Evolutionary conservation across 306 rosid genomes (phyloP), one percentile per base, ranked within the genome.

Genomic region (Sophora flavescens): DNA sequence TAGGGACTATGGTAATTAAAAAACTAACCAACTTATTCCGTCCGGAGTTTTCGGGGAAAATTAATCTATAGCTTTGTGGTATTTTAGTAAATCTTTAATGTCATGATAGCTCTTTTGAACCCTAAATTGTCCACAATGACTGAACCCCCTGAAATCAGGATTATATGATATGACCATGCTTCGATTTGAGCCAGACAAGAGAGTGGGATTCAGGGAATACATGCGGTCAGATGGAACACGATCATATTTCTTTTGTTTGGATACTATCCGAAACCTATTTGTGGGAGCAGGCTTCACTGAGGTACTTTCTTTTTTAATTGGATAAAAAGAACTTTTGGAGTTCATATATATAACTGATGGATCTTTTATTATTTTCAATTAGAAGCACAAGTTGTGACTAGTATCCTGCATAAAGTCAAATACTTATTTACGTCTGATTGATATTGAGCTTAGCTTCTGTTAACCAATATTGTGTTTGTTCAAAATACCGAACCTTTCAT

Each of bases 151-250:
- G 70, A 82, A 75, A 64, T 56, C 89, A 95, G 98, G 97, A 81
- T 96, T 95, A 66, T 95, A 92, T 76, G 98, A 95, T 85, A 95
- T 92, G 98, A 87, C 93, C 12, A 95, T 95, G 98, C 96, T 90
- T 86, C 92, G 97, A 59, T 93, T 90, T 78, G 87, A 84, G 82
- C 74, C 51, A 22, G 85, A 84, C 53, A 89, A 89, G 85, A 84
- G 80, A 82, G 91, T 86, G 38, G 94, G 94, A 39, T 86, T 86
- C 74, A 87, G 94, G 91, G 94, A 90, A 65, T 93, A 93, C 85
- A 78, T 82, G 82, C 84, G 97, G 59, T 83, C 89, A 10, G 97
- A 93, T 66, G 96, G 97, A 75, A 92, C 98, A 12, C 90, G 88
- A 11, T 92, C 98, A 36, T 92, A 90, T 83, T 95, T 95, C 95